A percentile compares a stretch with the other conserved stretches of the same genome.
Conservation (phyloP, 176 grass and related monocot genomes). For the Oryza meyeriana region DNA sequence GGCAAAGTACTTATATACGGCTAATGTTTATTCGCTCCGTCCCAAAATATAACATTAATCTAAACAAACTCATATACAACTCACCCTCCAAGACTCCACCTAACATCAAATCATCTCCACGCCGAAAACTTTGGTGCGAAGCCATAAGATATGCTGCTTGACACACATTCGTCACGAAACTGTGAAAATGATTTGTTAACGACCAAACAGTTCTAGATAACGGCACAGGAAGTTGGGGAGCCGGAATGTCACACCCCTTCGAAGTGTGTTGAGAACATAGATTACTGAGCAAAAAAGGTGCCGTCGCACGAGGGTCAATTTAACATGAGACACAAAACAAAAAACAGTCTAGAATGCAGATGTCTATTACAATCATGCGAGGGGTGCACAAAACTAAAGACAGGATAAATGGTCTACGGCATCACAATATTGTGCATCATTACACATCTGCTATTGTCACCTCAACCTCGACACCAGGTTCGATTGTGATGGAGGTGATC, state of each 20-base stretch:
- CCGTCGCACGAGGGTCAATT: background rate
- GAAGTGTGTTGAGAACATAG: background rate
- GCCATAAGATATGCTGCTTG: background rate
- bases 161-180: background rate
- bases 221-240: background rate
- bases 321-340: background rate
- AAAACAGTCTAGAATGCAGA: background rate
- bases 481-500: slow-evolving; percentile 46
- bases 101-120: too few species aligned
- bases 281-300: background rate
- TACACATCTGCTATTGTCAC: slow-evolving; percentile 41
- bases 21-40: too few species aligned
- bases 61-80: too few species aligned
- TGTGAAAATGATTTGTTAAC: background rate
- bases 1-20: too few species aligned
- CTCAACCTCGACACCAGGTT: slow-evolving; percentile 48
- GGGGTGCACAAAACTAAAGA: slow-evolving; percentile 10
- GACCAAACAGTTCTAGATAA: background rate
- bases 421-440: background rate
- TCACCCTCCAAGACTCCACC: too few species aligned
- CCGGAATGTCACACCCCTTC: background rate
- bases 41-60: too few species aligned
- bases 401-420: background rate
- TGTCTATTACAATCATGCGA: background rate
- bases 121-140: background rate